These are phyloP conservation scores for Cornus controversa DNA, from an alignment of 148 eudicot genomes.

Conservation along the genomic window DNA sequence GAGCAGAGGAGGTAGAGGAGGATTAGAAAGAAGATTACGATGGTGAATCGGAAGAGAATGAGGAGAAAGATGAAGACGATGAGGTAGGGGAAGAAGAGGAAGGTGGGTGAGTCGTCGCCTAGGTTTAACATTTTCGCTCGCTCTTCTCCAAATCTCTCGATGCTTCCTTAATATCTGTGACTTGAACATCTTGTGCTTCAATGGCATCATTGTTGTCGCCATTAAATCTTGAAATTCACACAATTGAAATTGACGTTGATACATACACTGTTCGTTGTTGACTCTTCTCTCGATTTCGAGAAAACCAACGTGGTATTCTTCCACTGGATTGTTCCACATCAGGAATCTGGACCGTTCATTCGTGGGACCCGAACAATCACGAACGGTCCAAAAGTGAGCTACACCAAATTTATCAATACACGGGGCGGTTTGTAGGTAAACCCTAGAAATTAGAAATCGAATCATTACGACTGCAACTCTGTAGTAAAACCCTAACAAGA, in stretches of 20 bases:
- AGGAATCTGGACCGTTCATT: too few relatives aligned
- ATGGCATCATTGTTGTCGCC: not conserved
- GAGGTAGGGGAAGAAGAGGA: slow-evolving; percentile 32
- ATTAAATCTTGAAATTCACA: too few relatives aligned
- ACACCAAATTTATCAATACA: too few relatives aligned
- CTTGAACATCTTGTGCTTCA: not conserved
- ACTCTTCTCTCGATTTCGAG: too few relatives aligned
- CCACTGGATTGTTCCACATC: too few relatives aligned
- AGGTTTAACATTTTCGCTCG: not conserved
- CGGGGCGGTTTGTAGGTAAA: too few relatives aligned
- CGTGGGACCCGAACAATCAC: too few relatives aligned
- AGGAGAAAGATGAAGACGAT: slow-evolving; percentile 30
- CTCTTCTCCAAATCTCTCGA: not conserved
- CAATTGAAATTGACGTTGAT: not conserved
- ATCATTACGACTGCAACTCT: too few relatives aligned
- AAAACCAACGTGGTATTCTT: too few relatives aligned
- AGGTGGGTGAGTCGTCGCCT: not conserved
- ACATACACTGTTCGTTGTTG: not conserved
- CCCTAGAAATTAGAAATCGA: too few relatives aligned
- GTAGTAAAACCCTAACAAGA: too few relatives aligned
- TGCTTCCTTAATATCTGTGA: not conserved
- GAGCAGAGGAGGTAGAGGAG: slow-evolving; percentile 45
- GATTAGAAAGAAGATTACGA: slow-evolving; percentile 33
- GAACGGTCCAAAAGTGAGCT: too few relatives aligned
- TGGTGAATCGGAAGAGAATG: slow-evolving; percentile 31